Evolutionary conservation across 768 basidiomycete species (phyloP).

Genomic region (Mycena rosella): DNA sequence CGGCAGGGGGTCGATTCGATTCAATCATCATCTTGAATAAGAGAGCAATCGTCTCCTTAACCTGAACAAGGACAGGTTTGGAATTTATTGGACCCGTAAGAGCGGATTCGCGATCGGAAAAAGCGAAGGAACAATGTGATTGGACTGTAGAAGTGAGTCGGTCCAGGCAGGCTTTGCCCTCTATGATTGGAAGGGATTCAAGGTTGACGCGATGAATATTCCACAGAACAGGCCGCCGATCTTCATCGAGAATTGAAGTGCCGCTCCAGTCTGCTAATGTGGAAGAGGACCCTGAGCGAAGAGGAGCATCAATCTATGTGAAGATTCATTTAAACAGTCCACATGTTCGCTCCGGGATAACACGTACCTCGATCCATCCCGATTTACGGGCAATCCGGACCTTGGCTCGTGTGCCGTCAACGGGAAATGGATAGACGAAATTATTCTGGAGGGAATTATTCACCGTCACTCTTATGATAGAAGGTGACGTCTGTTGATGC

Average conservation of each 20-base stretch:
- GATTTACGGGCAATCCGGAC: slow-evolving; percentile 47
- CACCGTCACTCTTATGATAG: slow-evolving; percentile 39
- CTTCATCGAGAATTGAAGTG: slow-evolving; percentile 17
- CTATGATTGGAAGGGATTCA: slow-evolving; percentile 48
- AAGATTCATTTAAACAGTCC: too few species aligned
- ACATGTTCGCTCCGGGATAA: neutral
- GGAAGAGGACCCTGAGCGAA: neutral
- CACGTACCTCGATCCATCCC: slow-evolving; percentile 46
- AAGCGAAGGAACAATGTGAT: slow-evolving; percentile 42
- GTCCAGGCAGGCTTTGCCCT: slow-evolving; percentile 25
- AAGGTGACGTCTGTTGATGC: slow-evolving; percentile 27
- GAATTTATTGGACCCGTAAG: neutral
- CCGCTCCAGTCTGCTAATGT: neutral
- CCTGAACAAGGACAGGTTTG: neutral
- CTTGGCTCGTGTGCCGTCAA: slow-evolving; percentile 39
- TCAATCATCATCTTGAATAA: slow-evolving; percentile 41
- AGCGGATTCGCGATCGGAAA: slow-evolving; percentile 45
- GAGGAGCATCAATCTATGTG: slow-evolving; percentile 12
- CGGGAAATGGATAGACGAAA: slow-evolving; percentile 44
- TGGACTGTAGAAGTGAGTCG: slow-evolving; percentile 35
- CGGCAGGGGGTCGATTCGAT: slow-evolving; percentile 36
- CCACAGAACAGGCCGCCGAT: slow-evolving; percentile 51
- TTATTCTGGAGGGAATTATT: slow-evolving; percentile 25
- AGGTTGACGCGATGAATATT: slow-evolving; percentile 57
- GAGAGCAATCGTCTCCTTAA: slow-evolving; percentile 29